Base-by-base conservation (phyloP, 75 land plant genomes). In the Pinus taeda region DNA sequence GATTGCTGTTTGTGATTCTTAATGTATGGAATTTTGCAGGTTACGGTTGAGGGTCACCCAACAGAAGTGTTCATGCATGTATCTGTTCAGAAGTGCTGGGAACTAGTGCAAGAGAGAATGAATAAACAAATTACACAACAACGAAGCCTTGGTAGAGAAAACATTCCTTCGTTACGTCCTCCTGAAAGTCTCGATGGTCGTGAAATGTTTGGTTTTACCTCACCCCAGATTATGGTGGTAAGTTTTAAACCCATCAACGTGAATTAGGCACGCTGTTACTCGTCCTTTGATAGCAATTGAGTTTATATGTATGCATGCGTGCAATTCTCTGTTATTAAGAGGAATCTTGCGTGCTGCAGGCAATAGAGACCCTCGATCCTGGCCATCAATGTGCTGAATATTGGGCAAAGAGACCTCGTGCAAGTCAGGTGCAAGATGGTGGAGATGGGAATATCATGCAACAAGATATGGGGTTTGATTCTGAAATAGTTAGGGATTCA, bases 201-300 rank as follows among this genome's bases (percentile, higher is more conserved):
- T 71, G 85, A 93, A 78, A 91, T 95, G 98, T 95, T 93, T 88
- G 98, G 98, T 9, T 87, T 95, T 72, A 74, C 80, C 11, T 89
- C 87, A 7, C 74, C 89, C 15, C 37, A 75, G 20, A 85, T 95
- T 30, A 61, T 88, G 76, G 82, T 91, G 90, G 98, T 90, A 78
- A 67, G 71, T 67, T 67, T 66, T 18, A 39, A 33, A 2, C 45
- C 20, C 20, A 20, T 67, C 18, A 21, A 20, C 37, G 37, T 30
- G 39, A 36, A 45, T 36, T 39, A 67, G 71, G 39, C 71, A 20
- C 20, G 22, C 20, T 18, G 20, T 67, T 67, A 20, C 17, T 20
- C 45, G 18, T 39, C 22, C 39, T 33, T 21, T 33, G 29, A 42
- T 33, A 11, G 1, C 1, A 33, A 33, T 26, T 11, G 67, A 64